Evolutionary conservation across 495 filamentous ascomycete species (phyloP), one percentile per base, ranked within the genome.

Genomic region (Penicillium tannophilum): DNA sequence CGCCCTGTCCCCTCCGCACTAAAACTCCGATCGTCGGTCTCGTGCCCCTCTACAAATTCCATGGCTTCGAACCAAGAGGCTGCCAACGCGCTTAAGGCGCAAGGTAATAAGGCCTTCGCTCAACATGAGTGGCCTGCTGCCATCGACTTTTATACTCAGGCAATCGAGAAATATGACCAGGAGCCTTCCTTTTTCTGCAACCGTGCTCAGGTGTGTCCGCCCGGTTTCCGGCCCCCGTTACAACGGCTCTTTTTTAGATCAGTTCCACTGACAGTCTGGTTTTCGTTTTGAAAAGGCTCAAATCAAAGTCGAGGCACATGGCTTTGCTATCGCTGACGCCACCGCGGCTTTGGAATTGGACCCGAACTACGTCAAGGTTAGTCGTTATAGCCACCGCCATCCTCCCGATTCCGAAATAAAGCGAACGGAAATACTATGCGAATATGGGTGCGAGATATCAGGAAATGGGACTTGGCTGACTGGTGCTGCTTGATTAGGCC

Each of bases 291-390:
- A 1, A 42, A 19, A 96, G 91, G 89, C 91, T 54, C 84, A 99
- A 70, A 92, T 97, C 72, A 98, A 97, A 80, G 86, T 93, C 52
- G 94, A 99, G 76, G 82, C 93, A 26, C 97, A 92, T 73, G 94
- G 94, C 14, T 92, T 91, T 73, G 92, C 94, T 10, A 88, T 97
- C 60, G 80, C 88, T 24, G 94, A 99, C 76, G 95, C 94, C 26
- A 89, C 89, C n/a, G 92, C 90, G 74, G 93, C 95, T 19, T 87
- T 97, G 65, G 92, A 97, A 67, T 79, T 98, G 48, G 91, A 98
- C 68, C 83, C 90, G n/a, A 80, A 79, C 68, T 91, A 94, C 68
- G 81, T 90, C 67, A 97, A 97, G 86, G 91, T 92, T 39, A 59
- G 71, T 72, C 52, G 43, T 35, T 35, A 46, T 48, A 16, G 46